Evolutionary conservation across 768 basidiomycete genomes (phyloP).

Genomic region (Coprinellus aureogranulatus): DNA sequence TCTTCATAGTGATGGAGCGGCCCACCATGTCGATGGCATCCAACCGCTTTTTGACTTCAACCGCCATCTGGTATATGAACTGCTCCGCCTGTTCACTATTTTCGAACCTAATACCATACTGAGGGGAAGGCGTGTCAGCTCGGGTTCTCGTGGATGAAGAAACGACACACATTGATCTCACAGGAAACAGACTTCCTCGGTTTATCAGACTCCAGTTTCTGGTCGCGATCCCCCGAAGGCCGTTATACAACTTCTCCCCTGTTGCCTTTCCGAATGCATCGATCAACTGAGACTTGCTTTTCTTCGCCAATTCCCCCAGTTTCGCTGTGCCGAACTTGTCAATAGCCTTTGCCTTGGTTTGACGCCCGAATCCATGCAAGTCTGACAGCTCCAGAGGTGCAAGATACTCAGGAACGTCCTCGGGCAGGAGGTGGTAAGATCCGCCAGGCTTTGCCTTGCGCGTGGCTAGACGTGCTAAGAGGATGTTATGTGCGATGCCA

Average conservation of each 20-base stretch:
- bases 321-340: slow-evolving; percentile 74
- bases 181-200: slow-evolving; percentile 89
- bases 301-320: slow-evolving; percentile 65
- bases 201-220: slow-evolving; percentile 78
- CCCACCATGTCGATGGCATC: slow-evolving; percentile 68
- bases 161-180: slow-evolving; percentile 81
- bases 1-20: slow-evolving; percentile 75
- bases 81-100: slow-evolving; percentile 75
- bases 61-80: slow-evolving; percentile 75
- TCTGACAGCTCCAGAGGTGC: slow-evolving; percentile 72
- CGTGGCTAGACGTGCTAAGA: slow-evolving; percentile 90
- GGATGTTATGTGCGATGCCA: slow-evolving; percentile 88
- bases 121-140: background rate
- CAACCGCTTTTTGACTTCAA: slow-evolving; percentile 73
- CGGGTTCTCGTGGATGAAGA: background rate
- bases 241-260: slow-evolving; percentile 84
- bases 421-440: slow-evolving; percentile 67
- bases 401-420: slow-evolving; percentile 53
- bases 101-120: slow-evolving; percentile 97
- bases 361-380: slow-evolving; percentile 83
- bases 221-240: slow-evolving; percentile 76
- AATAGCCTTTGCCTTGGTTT: slow-evolving; percentile 70
- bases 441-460: slow-evolving; percentile 89
- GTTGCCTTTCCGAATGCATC: slow-evolving; percentile 74
- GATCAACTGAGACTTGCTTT: slow-evolving; percentile 63